Conservation (phyloP, 208 protist genomes). For the Leishmania tarentolae region DNA sequence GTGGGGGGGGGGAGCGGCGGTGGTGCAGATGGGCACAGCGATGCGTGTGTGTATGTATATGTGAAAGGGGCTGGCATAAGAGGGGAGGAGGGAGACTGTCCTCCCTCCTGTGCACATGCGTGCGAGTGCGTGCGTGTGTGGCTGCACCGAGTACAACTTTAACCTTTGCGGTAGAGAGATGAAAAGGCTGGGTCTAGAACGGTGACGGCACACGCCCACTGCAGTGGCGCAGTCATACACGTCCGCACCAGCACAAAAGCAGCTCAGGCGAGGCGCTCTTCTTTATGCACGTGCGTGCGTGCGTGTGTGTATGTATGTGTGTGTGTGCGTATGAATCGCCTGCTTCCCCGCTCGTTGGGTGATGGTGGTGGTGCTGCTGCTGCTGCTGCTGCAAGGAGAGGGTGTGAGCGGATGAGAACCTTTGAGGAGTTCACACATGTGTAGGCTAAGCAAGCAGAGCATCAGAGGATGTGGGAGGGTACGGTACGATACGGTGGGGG, state of each 20-base stretch:
- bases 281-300: background rate
- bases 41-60: background rate
- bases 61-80: background rate
- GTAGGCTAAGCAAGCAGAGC: background rate
- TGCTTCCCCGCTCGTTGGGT: background rate
- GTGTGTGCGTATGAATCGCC: background rate
- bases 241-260: background rate
- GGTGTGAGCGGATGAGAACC: background rate
- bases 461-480: background rate
- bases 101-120: constrained; percentile 5
- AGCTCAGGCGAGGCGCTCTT: background rate
- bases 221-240: constrained; percentile 7
- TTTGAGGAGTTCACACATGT: constrained; percentile 1
- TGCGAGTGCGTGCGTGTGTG: background rate
- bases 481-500: background rate
- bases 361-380: background rate
- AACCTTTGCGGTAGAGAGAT: background rate
- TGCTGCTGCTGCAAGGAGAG: background rate
- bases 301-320: too few species aligned
- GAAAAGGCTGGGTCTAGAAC: background rate
- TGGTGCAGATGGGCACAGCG: background rate
- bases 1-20: background rate
- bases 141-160: background rate
- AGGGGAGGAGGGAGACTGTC: background rate
- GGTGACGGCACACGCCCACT: background rate